Percentiles rank a stretch among this genome's conserved stretches.
phyloP scores from a whole-genome alignment of 192 early-diverging fungal genomes.

The Thoreauomyces humboldtii region DNA sequence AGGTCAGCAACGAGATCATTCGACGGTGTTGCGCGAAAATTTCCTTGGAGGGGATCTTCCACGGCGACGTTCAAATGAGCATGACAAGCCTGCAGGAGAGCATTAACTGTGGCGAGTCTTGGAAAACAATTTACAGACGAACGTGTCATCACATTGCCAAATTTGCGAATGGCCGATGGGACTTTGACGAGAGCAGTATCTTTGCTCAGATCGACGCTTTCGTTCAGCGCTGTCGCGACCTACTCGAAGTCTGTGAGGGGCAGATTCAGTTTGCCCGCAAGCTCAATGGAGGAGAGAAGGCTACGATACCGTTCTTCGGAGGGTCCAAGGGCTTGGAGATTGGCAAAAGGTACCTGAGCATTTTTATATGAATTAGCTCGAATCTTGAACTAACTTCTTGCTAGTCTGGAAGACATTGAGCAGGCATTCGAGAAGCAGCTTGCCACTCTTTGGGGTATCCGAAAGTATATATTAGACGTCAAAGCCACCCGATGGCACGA shows the following conservation, averaged over 20 bases:
- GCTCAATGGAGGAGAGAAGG: slow-evolving; percentile 53
- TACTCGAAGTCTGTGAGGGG: slow-evolving; percentile 62
- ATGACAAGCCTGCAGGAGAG: slow-evolving; percentile 56
- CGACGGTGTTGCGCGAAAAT: slow-evolving; percentile 60
- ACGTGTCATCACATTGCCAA: slow-evolving; percentile 49
- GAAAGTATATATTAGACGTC: slow-evolving; percentile 59
- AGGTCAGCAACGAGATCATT: slow-evolving; percentile 67
- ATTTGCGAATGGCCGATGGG: slow-evolving; percentile 46
- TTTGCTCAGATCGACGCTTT: slow-evolving; percentile 71
- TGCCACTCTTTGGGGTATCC: slow-evolving; percentile 52
- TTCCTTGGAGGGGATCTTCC: slow-evolving; percentile 62
- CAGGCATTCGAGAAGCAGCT: slow-evolving; percentile 56
- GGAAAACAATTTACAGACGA: slow-evolving; percentile 58
- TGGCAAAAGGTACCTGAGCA: slow-evolving; percentile 44
- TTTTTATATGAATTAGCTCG: neutral
- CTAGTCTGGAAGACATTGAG: slow-evolving; percentile 62
- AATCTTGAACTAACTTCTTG: neutral
- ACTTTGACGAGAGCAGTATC: slow-evolving; percentile 65
- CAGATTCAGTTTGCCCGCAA: slow-evolving; percentile 68
- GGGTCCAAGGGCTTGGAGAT: slow-evolving; percentile 61
- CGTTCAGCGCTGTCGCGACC: slow-evolving; percentile 59
- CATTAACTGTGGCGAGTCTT: slow-evolving; percentile 61
- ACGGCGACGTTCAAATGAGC: slow-evolving; percentile 57
- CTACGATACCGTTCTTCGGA: slow-evolving; percentile 59
- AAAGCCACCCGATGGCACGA: slow-evolving; percentile 67